Percentiles rank a stretch among this genome's conserved stretches.
phyloP scores from a whole-genome alignment of 1,284 basidiomycete species.

The Marasmius fiardii region DNA sequence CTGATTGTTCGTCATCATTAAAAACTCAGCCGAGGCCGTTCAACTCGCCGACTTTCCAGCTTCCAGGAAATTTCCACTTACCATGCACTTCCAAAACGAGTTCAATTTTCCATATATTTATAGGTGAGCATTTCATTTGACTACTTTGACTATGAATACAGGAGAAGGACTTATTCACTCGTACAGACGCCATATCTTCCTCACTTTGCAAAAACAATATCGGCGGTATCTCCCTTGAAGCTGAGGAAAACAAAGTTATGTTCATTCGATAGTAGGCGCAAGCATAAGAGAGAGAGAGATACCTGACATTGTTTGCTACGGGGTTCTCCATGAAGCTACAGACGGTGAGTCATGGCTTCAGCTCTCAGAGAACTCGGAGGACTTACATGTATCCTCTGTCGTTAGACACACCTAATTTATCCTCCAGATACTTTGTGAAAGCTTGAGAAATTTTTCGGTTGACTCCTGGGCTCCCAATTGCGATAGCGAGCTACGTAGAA shows the following conservation, averaged over 20 bases:
- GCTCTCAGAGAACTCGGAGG: too few species aligned
- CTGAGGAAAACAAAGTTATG: neutral
- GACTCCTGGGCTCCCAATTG: neutral
- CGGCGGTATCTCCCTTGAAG: neutral
- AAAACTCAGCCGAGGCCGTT: too few species aligned
- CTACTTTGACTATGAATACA: too few species aligned
- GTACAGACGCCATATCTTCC: too few species aligned
- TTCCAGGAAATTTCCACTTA: too few species aligned
- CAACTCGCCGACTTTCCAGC: too few species aligned
- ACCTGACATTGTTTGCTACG: neutral
- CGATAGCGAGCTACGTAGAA: neutral
- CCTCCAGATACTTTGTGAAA: neutral
- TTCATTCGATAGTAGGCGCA: neutral
- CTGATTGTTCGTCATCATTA: too few species aligned
- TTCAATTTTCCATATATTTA: too few species aligned
- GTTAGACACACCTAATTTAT: neutral
- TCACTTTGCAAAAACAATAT: neutral
- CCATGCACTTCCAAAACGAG: too few species aligned
- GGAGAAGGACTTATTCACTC: too few species aligned
- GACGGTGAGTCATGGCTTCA: neutral
- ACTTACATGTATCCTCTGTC: slow-evolving; percentile 1
- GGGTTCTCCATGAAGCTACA: neutral
- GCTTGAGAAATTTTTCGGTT: neutral
- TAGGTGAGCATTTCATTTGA: too few species aligned
- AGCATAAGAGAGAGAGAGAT: neutral